Base-by-base conservation (phyloP, 768 basidiomycete species). In the Holtermanniella nyarrowii region DNA sequence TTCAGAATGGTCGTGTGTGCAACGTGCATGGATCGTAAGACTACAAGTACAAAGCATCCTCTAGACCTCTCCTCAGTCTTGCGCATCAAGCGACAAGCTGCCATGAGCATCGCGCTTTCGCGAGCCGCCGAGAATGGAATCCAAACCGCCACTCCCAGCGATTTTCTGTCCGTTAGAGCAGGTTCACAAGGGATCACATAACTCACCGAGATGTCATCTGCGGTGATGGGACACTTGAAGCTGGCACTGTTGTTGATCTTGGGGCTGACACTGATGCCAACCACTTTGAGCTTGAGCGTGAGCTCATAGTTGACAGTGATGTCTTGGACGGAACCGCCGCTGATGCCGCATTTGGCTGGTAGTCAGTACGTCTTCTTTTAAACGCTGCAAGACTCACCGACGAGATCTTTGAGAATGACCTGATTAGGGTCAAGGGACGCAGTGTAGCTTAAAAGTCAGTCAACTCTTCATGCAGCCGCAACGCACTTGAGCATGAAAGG, bases 251-350 rank as follows among this genome's bases (percentile, higher is more conserved):
- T 63, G 25, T 58, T 68, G 46, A 66, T 59, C 1, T 61, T 66
- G 1, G 68, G 68, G 18, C 50, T 50, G 16, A 71, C 53, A 0
- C 57, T 58, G 7, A 71, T 42, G 20, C 66, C 64, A 14, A 68
- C 52, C 21, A 69, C 63, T 51, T 63, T 58, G 20, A 71, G 57
- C 45, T 64, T 61, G 18, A 71, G 55, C n/a, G 61, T 52, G 12
- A 71, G 49, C n/a, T 62, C 58, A 39, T 71, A 71, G 40, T 71
- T 59, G 44, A 71, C 56, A 18, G 66, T 71, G 54, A 71, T 69
- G 27, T 69, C 63, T 26, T 55, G 42, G 1, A 23, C 41, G 1
- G 56, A 42, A 2, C 60, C 56, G 16, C 57, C 54, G 5, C 14
- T 40, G 27, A 59, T 57, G 37, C 63, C 59, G 52, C 69, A 71